phyloP scores from a whole-genome alignment of 2,329 filamentous ascomycete genomes.

The Trichophyton rubrum region DNA sequence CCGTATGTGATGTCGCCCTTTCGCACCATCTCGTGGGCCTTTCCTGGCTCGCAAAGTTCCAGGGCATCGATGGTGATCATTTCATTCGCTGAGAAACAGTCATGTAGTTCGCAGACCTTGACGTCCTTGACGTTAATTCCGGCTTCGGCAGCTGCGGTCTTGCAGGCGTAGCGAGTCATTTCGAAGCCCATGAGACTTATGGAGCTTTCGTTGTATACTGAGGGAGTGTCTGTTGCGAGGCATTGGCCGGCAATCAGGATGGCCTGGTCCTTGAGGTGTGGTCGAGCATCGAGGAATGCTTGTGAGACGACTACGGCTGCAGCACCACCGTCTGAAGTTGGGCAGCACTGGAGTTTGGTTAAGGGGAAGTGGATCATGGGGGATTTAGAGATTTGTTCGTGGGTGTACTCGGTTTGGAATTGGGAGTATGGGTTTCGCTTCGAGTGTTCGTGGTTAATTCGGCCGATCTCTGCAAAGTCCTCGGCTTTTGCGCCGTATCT shows the following conservation, averaged over 20 bases:
- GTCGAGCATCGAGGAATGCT: conserved; percentile 71
- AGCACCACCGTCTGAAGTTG: conserved; percentile 83
- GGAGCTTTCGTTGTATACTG: conserved; percentile 62
- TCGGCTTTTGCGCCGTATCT: conserved; percentile 69
- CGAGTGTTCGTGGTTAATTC: conserved; percentile 85
- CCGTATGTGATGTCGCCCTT: conserved; percentile 85
- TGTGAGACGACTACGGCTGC: conserved; percentile 83
- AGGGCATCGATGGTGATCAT: conserved; percentile 82
- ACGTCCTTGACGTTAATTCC: conserved; percentile 54
- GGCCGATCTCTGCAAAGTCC: conserved; percentile 90
- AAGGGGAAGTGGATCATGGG: conserved; percentile 73
- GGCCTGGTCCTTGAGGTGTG: conserved; percentile 71
- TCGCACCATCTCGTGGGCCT: conserved; percentile 83
- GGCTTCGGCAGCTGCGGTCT: conserved; percentile 57
- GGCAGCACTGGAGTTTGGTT: conserved; percentile 97
- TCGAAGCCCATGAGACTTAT: conserved; percentile 85
- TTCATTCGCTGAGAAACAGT: conserved; percentile 94
- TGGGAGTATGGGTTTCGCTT: conserved; percentile 95
- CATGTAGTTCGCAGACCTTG: conserved; percentile 82
- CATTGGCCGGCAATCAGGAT: conserved; percentile 78
- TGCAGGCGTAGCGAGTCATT: conserved; percentile 64
- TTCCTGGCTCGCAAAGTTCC: conserved; percentile 63
- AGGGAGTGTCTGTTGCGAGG: conserved; percentile 70
- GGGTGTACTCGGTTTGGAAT: conserved; percentile 83
- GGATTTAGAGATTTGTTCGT: conserved; percentile 64